Percentiles rank a stretch among this genome's conserved stretches.
phyloP scores from a whole-genome alignment of 2,329 filamentous ascomycete genomes.

The Dothidotthia symphoricarpi region DNA sequence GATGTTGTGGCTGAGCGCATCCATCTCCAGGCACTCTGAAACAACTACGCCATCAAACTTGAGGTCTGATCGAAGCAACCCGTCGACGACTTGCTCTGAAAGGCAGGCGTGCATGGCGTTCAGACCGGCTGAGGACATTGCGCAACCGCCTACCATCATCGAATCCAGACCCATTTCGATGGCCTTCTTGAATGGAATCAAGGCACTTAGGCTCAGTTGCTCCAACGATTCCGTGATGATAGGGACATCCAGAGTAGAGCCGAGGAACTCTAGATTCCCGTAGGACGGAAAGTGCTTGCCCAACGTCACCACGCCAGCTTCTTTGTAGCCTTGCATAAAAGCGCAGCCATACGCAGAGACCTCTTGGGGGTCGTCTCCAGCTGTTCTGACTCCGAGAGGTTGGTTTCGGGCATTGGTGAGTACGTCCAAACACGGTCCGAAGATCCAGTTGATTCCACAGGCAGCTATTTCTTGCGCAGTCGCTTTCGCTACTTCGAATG shows the following conservation, averaged over 20 bases:
- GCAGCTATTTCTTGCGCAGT: slow-evolving; percentile 90
- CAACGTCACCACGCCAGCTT: slow-evolving; percentile 83
- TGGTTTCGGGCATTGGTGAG: slow-evolving; percentile 90
- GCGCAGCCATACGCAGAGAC: slow-evolving; percentile 90
- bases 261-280: slow-evolving; percentile 89
- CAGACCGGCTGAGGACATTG: slow-evolving; percentile 85
- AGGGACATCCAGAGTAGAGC: slow-evolving; percentile 85
- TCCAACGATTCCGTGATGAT: slow-evolving; percentile 94
- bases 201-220: slow-evolving; percentile 84
- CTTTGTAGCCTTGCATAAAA: slow-evolving; percentile 87
- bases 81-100: slow-evolving; percentile 89
- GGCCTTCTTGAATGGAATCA: slow-evolving; percentile 89
- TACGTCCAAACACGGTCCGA: slow-evolving; percentile 91
- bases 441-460: slow-evolving; percentile 92
- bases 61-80: slow-evolving; percentile 81
- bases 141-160: slow-evolving; percentile 94
- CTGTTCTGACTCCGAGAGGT: slow-evolving; percentile 82
- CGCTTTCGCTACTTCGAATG: slow-evolving; percentile 87
- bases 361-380: slow-evolving; percentile 90
- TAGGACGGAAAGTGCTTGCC: slow-evolving; percentile 98
- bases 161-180: slow-evolving; percentile 83
- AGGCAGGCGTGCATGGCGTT: slow-evolving; percentile 95
- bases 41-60: slow-evolving; percentile 90
- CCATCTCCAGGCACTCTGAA: slow-evolving; percentile 95
- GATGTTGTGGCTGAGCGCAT: slow-evolving; percentile 90